These are phyloP conservation scores for Cladosporium sp. DNA, from an alignment of 2,329 filamentous ascomycete genomes.

Conservation along the genomic window DNA sequence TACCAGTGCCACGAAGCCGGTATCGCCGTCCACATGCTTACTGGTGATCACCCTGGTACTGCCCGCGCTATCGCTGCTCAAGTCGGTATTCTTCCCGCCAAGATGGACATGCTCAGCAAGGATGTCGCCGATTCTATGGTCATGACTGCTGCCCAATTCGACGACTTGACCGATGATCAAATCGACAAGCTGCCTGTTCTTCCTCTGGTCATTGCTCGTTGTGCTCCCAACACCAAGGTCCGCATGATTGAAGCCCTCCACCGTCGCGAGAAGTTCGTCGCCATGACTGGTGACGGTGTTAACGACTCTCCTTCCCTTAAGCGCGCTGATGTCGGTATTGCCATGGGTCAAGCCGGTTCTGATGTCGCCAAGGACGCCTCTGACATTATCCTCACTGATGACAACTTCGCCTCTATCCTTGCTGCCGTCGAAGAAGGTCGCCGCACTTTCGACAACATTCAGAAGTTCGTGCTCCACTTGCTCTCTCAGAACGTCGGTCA, in stretches of 20 bases:
- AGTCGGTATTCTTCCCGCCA: constrained; percentile 65
- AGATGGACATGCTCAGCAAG: constrained; percentile 55
- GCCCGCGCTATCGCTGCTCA: constrained; percentile 73
- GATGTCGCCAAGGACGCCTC: constrained; percentile 82
- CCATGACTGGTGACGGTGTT: constrained; percentile 86
- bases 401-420: constrained; percentile 84
- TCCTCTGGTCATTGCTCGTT: constrained; percentile 77
- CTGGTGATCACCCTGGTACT: constrained; percentile 74
- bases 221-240: constrained; percentile 80
- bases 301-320: constrained; percentile 81
- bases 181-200: constrained; percentile 70
- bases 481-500: constrained; percentile 92
- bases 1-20: constrained; percentile 66
- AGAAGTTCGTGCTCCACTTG: constrained; percentile 86
- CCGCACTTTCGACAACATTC: constrained; percentile 83
- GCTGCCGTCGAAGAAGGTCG: constrained; percentile 77
- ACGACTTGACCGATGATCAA: constrained; percentile 67
- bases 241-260: constrained; percentile 87
- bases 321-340: constrained; percentile 78
- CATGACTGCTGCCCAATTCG: constrained; percentile 56
- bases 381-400: constrained; percentile 79
- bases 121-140: constrained; percentile 65
- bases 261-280: constrained; percentile 68
- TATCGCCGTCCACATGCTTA: constrained; percentile 78
- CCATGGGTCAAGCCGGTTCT: constrained; percentile 78